Evolutionary conservation across 306 rosid species (phyloP).

Genomic region (Rosa chinensis): DNA sequence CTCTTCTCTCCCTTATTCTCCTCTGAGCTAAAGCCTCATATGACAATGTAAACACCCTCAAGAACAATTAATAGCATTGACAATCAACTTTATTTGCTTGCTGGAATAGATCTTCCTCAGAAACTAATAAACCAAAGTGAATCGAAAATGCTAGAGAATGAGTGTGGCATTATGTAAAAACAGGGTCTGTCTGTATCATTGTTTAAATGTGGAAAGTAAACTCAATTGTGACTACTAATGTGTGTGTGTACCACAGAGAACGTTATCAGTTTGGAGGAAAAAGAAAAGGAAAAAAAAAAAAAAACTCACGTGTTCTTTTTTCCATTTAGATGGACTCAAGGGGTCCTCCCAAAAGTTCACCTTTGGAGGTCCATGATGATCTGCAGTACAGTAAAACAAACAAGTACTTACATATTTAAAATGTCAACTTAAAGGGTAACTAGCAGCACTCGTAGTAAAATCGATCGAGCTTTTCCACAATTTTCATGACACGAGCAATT

Average conservation of each 20-base stretch:
- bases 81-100: no score
- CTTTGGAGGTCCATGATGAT: conserved; percentile 62
- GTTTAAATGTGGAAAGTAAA: no score
- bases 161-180: no score
- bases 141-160: no score
- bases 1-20: no score
- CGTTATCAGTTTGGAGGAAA: not conserved
- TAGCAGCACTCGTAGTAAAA: not conserved
- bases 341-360: conserved; percentile 75
- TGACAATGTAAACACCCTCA: no score
- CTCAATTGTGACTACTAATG: not conserved
- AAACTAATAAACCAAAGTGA: no score
- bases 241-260: not conserved
- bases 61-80: no score
- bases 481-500: not conserved
- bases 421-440: no score
- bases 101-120: no score
- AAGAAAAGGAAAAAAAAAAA: not conserved
- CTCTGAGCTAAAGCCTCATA: no score
- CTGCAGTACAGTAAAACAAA: conserved; percentile 37
- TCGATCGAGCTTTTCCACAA: not conserved
- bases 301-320: conserved; percentile 58
- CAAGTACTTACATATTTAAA: not conserved
- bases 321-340: conserved; percentile 65
- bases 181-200: no score